Evolutionary conservation across 1,284 basidiomycete genomes (phyloP).

Genomic region (Amylostereum chailletii): DNA sequence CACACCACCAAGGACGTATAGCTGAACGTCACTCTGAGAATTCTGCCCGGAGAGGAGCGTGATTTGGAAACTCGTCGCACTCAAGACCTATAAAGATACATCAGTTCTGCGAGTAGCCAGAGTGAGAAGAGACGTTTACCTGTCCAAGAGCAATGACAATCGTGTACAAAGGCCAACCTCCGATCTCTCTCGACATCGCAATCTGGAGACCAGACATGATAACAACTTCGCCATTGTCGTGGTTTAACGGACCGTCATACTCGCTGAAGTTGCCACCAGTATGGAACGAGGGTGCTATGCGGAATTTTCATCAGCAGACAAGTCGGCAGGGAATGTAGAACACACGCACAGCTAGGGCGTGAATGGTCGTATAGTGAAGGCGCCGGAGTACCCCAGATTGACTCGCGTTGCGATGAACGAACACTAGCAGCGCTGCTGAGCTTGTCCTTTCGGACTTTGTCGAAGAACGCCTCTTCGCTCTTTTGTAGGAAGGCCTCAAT

Average conservation of each 20-base stretch:
- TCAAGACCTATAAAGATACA: conserved; percentile 48
- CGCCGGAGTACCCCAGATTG: conserved; percentile 69
- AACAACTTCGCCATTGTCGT: conserved; percentile 43
- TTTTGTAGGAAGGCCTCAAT: conserved; percentile 87
- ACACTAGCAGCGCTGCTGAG: conserved; percentile 69
- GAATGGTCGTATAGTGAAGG: conserved; percentile 61
- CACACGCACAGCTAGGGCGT: conserved; percentile 60
- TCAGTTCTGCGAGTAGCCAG: conserved; percentile 7
- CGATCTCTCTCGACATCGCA: conserved; percentile 66
- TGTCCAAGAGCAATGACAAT: conserved; percentile 83
- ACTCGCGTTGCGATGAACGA: conserved; percentile 74
- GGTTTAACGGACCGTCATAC: conserved; percentile 34
- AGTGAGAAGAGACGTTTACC: conserved; percentile 24
- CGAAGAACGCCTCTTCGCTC: conserved; percentile 89
- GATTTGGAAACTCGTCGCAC: conserved; percentile 91
- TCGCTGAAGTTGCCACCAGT: conserved; percentile 38
- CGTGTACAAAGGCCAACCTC: conserved; percentile 85
- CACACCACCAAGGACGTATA: conserved; percentile 84
- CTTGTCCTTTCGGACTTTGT: conserved; percentile 82
- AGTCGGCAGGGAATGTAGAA: background rate
- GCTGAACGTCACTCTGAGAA: conserved; percentile 70
- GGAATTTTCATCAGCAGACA: conserved; percentile 8
- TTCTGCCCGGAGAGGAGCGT: conserved; percentile 81
- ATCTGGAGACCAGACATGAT: conserved; percentile 80
- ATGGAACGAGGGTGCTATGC: conserved; percentile 46